A percentile compares a stretch with the other conserved stretches of the same genome.
Evolutionary conservation across 148 eudicot genomes (phyloP).

Genomic region (Rhododendron henanense): DNA sequence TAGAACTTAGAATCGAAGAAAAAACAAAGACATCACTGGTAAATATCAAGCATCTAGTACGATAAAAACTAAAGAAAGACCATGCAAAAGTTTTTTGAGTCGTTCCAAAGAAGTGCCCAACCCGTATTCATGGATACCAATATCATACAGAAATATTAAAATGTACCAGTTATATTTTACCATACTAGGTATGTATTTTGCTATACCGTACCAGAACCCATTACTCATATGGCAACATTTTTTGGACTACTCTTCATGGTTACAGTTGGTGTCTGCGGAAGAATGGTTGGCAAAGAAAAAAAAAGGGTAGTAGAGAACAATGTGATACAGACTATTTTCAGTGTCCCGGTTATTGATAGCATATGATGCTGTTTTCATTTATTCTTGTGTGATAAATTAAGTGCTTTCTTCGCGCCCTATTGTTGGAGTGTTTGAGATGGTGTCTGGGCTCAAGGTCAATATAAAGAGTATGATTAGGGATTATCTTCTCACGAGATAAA

Average conservation of each 20-base stretch:
- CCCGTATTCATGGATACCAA: neutral
- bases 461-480: neutral
- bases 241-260: neutral
- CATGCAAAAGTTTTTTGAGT: neutral
- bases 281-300: neutral
- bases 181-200: neutral
- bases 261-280: neutral
- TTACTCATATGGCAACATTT: neutral
- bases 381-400: neutral
- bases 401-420: neutral
- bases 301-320: neutral
- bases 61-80: neutral
- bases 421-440: neutral
- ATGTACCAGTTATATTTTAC: neutral
- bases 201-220: neutral
- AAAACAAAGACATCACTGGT: neutral
- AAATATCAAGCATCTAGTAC: neutral
- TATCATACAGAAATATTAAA: neutral
- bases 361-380: neutral
- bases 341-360: neutral
- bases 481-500: neutral
- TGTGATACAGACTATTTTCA: neutral
- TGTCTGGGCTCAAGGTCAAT: neutral
- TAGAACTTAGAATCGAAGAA: neutral
- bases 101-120: neutral